These are phyloP conservation scores for Solanum appendiculatum DNA, from an alignment of 257 asterid species.

Conservation along the genomic window DNA sequence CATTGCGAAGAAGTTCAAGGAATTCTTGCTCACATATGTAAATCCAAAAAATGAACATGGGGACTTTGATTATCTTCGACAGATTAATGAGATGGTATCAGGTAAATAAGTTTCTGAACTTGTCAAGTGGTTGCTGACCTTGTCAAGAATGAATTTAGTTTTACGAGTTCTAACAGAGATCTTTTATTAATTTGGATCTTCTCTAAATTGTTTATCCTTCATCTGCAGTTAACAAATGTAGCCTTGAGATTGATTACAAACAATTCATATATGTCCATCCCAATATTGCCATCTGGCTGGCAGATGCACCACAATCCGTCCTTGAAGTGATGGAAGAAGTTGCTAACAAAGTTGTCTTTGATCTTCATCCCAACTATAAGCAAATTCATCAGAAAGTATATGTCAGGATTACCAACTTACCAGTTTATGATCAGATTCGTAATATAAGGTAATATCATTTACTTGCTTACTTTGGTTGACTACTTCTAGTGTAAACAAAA, in stretches of 20 bases:
- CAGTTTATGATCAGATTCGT: slow-evolving; percentile 94
- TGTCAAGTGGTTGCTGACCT: background rate
- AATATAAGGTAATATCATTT: slow-evolving; percentile 57
- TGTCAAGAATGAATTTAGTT: background rate
- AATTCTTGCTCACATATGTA: slow-evolving; percentile 76
- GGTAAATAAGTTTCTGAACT: slow-evolving; percentile 20
- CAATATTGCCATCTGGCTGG: slow-evolving; percentile 97
- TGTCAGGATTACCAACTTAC: slow-evolving; percentile 87
- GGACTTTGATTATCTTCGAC: slow-evolving; percentile 83
- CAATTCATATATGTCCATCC: slow-evolving; percentile 81
- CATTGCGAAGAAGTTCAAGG: slow-evolving; percentile 86
- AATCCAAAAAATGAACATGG: slow-evolving; percentile 70
- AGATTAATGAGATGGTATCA: slow-evolving; percentile 94
- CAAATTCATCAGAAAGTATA: slow-evolving; percentile 81
- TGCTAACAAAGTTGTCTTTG: slow-evolving; percentile 77
- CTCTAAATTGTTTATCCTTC: slow-evolving; percentile 10
- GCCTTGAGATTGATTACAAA: slow-evolving; percentile 95
- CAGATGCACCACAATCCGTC: slow-evolving; percentile 97
- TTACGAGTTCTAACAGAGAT: background rate
- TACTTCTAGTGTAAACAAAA: background rate
- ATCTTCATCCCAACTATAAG: slow-evolving; percentile 78
- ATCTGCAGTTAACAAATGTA: slow-evolving; percentile 82
- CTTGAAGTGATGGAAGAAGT: slow-evolving; percentile 99
- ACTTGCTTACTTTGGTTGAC: background rate
- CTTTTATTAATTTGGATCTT: background rate